Conservation (phyloP, 139 green algal species). For the Asterochloris erici region DNA sequence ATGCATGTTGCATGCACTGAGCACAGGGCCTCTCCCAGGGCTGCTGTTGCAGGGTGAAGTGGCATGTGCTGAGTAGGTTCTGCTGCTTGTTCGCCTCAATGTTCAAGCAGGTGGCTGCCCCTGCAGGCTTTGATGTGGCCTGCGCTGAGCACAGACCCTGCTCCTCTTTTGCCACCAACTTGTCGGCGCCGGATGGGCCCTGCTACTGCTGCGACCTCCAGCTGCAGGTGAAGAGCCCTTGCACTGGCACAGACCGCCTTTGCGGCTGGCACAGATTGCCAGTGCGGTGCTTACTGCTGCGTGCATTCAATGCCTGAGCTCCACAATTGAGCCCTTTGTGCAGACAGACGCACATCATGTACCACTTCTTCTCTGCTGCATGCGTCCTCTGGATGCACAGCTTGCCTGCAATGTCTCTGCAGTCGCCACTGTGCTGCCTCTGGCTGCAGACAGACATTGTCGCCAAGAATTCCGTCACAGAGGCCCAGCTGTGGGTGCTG, state of each 20-base stretch:
- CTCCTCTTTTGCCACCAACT: not conserved
- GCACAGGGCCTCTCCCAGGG: too few species aligned
- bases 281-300: not conserved
- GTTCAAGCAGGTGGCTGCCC: not conserved
- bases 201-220: slow-evolving; percentile 41
- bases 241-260: not conserved
- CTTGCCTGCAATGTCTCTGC: not conserved
- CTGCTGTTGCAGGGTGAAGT: too few species aligned
- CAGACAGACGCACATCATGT: too few species aligned
- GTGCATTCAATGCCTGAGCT: not conserved
- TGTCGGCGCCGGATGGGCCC: slow-evolving; percentile 26
- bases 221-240: slow-evolving; percentile 4
- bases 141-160: slow-evolving; percentile 37
- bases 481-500: slow-evolving; percentile 37
- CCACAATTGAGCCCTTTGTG: too few species aligned
- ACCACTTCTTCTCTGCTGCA: too few species aligned
- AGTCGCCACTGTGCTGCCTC: not conserved
- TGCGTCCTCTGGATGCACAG: too few species aligned
- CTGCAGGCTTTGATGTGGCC: slow-evolving; percentile 10
- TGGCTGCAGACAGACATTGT: not conserved
- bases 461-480: not conserved
- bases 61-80: too few species aligned
- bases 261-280: not conserved
- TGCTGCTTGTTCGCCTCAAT: too few species aligned
- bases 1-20: too few species aligned